Evolutionary conservation across 805 yeast genomes (phyloP), one percentile per base, ranked within the genome.

Genomic region (Candida berthetii): DNA sequence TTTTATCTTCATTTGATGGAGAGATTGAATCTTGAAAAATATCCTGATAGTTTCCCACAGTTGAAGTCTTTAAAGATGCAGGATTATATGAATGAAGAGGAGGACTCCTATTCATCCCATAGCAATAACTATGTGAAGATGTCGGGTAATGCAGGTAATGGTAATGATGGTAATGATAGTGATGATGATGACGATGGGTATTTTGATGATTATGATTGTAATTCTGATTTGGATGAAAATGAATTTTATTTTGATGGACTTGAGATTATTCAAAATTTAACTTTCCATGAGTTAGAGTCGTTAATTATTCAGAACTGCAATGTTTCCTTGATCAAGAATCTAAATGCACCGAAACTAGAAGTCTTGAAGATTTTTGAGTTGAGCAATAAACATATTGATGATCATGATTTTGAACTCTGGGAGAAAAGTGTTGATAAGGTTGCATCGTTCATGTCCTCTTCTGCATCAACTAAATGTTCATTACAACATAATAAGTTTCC

Each of bases 231-330:
- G n/a, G 61, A 57, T 22, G 65, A 62, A 42, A 66, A 65, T 36
- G 59, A 53, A 37, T 51, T 66, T 31, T 65, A 63, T 43, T 63
- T 68, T 46, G 66, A 64, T 43, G 70, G 59, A 0, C 28, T 55
- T 17, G 59, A 55, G 40, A 50, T 55, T 3, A 29, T 54, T 2
- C 49, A 47, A 15, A 54, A 53, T 29, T 37, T 44, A 17, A 39
- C 14, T 6, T 38, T 48, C 19, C 44, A 52, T 3, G 33, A 37
- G 2, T 28, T 54, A 3, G 37, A 48, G 17, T 38, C 42, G 0
- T 38, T 54, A 4, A 43, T 47, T 3, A 32, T 54, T 15, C 50
- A 48, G 44, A 54, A 52, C 35, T 50, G 54, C 24, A 54, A 53
- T 31, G 40, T 54, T 1, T 48, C 59, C 19, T 37, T 32, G 13